A percentile compares a stretch with the other conserved stretches of the same genome.
These are phyloP conservation scores for Curvularia eragrostidis DNA, from an alignment of 2,329 filamentous ascomycete species.

Conservation along the genomic window DNA sequence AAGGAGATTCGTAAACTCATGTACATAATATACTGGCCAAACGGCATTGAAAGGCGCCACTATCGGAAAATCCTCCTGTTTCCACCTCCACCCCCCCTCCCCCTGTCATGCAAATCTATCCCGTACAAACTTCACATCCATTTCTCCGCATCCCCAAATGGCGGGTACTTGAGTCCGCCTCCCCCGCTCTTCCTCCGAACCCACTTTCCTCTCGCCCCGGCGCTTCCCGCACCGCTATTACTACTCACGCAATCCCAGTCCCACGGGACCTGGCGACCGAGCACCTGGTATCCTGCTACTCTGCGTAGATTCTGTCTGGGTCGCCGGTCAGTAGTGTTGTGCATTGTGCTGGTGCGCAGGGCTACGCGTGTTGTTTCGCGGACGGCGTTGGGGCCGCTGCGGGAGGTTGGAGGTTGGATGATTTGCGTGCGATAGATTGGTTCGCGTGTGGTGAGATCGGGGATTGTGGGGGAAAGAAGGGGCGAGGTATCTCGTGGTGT, in stretches of 20 bases:
- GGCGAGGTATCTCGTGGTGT: background rate
- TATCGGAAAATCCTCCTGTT: background rate
- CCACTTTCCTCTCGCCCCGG: slow-evolving; percentile 13
- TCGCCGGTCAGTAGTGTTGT: slow-evolving; percentile 15
- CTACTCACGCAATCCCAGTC: slow-evolving; percentile 47
- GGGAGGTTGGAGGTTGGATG: slow-evolving; percentile 25
- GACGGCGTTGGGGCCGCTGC: slow-evolving; percentile 16
- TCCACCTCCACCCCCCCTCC: background rate
- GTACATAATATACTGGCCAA: too few relatives aligned
- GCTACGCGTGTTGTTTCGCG: slow-evolving; percentile 37
- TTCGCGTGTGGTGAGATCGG: slow-evolving; percentile 14
- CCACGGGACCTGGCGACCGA: slow-evolving; percentile 42
- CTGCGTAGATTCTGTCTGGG: slow-evolving; percentile 26
- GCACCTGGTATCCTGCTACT: slow-evolving; percentile 42
- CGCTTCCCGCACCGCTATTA: slow-evolving; percentile 15
- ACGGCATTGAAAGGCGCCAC: too few relatives aligned
- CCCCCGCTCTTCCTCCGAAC: slow-evolving; percentile 11
- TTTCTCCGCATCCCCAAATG: slow-evolving; percentile 35
- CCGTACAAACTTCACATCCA: slow-evolving; percentile 27
- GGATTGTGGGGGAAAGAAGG: background rate
- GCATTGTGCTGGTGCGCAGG: slow-evolving; percentile 21
- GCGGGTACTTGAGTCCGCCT: slow-evolving; percentile 33
- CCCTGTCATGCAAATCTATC: background rate
- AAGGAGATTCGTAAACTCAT: background rate
- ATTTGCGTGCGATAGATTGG: slow-evolving; percentile 43